A percentile compares a stretch with the other conserved stretches of the same genome.
phyloP scores from a whole-genome alignment of 306 rosid species.

The Pterocarpus macrocarpus region DNA sequence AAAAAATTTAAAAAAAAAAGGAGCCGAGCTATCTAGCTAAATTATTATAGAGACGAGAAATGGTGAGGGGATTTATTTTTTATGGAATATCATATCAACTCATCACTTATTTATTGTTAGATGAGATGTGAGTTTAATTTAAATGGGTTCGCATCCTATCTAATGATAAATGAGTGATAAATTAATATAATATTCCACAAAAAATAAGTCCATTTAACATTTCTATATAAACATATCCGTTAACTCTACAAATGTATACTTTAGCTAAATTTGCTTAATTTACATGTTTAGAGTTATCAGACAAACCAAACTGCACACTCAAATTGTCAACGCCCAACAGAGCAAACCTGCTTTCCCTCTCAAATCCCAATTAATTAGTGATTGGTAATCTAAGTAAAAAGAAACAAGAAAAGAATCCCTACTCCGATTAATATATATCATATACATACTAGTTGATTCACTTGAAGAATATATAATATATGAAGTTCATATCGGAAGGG shows the following conservation, averaged over 20 bases:
- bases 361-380: conserved; percentile 24
- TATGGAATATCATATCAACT: too few relatives aligned
- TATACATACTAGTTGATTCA: not conserved
- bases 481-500: not conserved
- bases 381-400: not conserved
- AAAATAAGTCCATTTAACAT: too few relatives aligned
- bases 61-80: too few relatives aligned
- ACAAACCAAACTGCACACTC: conserved; percentile 4
- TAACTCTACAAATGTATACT: not conserved
- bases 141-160: too few relatives aligned
- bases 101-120: too few relatives aligned
- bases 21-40: too few relatives aligned
- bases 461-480: not conserved
- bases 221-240: not conserved
- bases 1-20: too few relatives aligned
- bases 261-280: not conserved
- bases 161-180: too few relatives aligned
- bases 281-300: not conserved
- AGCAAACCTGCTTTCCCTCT: conserved; percentile 30
- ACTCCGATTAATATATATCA: not conserved
- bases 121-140: too few relatives aligned
- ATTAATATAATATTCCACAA: too few relatives aligned
- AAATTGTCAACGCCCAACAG: conserved; percentile 30
- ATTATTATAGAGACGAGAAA: too few relatives aligned
- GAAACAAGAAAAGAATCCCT: conserved; percentile 8